Percentiles rank a stretch among this genome's conserved stretches.
Conservation (phyloP, 257 asterid genomes). For the Datura wrightii region DNA sequence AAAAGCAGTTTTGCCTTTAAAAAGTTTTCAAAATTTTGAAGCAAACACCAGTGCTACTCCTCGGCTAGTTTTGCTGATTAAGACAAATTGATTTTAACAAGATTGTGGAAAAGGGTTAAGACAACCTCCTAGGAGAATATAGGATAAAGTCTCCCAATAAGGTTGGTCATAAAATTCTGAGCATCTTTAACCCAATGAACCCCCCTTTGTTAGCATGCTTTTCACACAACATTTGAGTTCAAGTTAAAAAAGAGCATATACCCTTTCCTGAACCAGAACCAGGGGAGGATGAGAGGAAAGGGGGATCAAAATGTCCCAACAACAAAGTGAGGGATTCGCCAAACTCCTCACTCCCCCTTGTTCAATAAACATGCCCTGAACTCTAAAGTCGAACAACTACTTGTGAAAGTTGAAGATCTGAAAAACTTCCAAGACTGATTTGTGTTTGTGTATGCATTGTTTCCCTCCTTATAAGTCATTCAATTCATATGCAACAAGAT, state of each 20-base stretch:
- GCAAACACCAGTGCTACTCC: not conserved
- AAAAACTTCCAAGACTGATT: not conserved
- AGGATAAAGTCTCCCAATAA: not conserved
- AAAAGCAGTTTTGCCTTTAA: not conserved
- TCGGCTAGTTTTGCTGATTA: not conserved
- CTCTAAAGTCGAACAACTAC: not conserved
- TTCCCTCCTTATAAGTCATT: not conserved
- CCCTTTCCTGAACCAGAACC: not conserved
- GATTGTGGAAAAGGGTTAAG: not conserved
- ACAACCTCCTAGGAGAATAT: not conserved
- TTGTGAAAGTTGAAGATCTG: not conserved
- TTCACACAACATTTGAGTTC: not conserved
- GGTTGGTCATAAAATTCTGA: not conserved
- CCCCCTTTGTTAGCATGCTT: not conserved
- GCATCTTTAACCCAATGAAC: not conserved
- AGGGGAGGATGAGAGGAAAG: not conserved
- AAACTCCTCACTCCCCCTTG: not conserved
- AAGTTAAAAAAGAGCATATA: not conserved
- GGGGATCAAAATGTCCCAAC: slow-evolving; percentile 25
- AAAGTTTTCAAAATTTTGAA: not conserved
- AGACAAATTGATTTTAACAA: not conserved
- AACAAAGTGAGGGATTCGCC: not conserved
- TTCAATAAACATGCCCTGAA: not conserved
- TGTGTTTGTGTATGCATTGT: not conserved
- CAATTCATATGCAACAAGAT: not conserved